Evolutionary conservation across 306 rosid genomes (phyloP), one percentile per base, ranked within the genome.

Genomic region (Vachellia pachyceras): DNA sequence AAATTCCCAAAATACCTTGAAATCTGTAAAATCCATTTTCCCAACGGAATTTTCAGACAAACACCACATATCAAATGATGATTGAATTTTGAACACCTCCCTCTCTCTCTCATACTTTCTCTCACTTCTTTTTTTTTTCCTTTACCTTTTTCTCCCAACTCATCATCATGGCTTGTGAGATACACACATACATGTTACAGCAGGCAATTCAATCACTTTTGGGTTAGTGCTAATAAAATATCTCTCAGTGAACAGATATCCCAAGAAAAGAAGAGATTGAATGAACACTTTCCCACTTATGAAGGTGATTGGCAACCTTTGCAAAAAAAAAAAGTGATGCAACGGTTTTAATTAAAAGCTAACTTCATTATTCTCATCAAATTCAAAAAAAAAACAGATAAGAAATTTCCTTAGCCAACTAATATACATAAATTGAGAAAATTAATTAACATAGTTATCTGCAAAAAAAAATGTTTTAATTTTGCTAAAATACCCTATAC

Each of bases 281-380:
- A 29, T 69, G 74, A 69, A 15, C 54, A 69, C 37, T 69, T 69
- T 69, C 55, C 73, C 74, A 42, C 55, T 69, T n/a, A 13, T 61
- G 68, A 18, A 5, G 55, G 54, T 42, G 74, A 22, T 44, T 69
- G 54, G 7, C 39, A 69, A 41, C n/a, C n/a, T n/a, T n/a, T n/a
- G n/a, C n/a, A n/a, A n/a, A n/a, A n/a, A n/a, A n/a, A n/a, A n/a
- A n/a, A n/a, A n/a, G n/a, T n/a, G n/a, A n/a, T n/a, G n/a, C n/a
- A n/a, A n/a, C n/a, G n/a, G n/a, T n/a, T 20, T 52, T 55, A 55
- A 20, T 10, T 55, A 29, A 55, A 55, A 18, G 63, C 1, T 23
- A 54, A 54, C 9, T 54, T 54, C 63, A 52, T 3, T 52, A 0
- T 12, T 3, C 17, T 46, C 52, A 45, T 11, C 10, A 44, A 44